phyloP scores from a whole-genome alignment of 2,329 filamentous ascomycete genomes.

The Cercospora canescens region DNA sequence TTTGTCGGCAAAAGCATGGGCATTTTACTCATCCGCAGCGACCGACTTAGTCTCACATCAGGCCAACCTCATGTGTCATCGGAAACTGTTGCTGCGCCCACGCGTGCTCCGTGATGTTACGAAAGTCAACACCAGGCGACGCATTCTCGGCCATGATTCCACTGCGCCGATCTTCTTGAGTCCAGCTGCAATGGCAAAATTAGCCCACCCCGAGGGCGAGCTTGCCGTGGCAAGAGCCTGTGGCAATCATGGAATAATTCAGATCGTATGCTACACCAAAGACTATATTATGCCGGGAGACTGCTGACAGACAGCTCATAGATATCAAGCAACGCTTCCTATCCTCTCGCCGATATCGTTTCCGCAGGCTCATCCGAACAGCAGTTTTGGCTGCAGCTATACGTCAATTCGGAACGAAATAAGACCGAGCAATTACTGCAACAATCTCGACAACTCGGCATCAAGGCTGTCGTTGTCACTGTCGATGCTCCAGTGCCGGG shows the following conservation, averaged over 20 bases:
- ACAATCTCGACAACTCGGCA: constrained; percentile 47
- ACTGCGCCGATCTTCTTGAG: constrained; percentile 39
- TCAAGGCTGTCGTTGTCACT: constrained; percentile 59
- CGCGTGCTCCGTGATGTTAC: constrained; percentile 46
- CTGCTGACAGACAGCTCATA: no score
- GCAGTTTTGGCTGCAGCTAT: constrained; percentile 61
- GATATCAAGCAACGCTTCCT: constrained; percentile 35
- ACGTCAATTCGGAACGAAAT: constrained; percentile 58
- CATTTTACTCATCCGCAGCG: constrained; percentile 50
- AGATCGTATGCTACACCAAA: constrained; percentile 8
- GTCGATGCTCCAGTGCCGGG: constrained; percentile 59
- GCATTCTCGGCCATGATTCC: constrained; percentile 35
- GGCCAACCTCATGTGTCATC: constrained; percentile 42
- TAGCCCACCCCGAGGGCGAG: constrained; percentile 35
- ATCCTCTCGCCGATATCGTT: constrained; percentile 34
- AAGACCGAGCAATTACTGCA: constrained; percentile 54
- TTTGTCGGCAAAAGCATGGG: constrained; percentile 38
- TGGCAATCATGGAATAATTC: constrained; percentile 20
- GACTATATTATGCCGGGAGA: no score
- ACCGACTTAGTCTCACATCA: constrained; percentile 48
- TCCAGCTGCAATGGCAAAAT: constrained; percentile 36
- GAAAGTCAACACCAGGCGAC: constrained; percentile 35
- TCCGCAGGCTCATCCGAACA: constrained; percentile 26
- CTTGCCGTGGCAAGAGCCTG: constrained; percentile 33
- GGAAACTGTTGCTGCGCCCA: constrained; percentile 48